Evolutionary conservation across 2,329 filamentous ascomycete species (phyloP), one percentile per base, ranked within the genome.

Genomic region (Pleurostoma richardsiae): DNA sequence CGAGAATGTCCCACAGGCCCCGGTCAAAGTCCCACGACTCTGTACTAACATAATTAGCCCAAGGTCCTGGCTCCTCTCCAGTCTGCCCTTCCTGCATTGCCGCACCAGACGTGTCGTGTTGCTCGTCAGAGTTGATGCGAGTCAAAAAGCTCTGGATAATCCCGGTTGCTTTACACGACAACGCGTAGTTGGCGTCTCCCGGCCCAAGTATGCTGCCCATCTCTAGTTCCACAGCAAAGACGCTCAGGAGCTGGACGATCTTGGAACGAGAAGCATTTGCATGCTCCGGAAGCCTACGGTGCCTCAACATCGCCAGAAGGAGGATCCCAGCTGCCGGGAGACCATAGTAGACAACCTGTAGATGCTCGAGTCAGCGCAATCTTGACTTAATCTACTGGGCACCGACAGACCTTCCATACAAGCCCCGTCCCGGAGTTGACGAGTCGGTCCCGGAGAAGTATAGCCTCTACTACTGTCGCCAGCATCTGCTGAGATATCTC

Each of bases 271-370:
- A 45, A 31, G 41, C 41, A 41, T 30, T 40, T 40, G 27, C 33
- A 40, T 31, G 40, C 41, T 33, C 29, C 33, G 28, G 39, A 28
- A 19, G 33, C 29, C 39, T 31, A 39, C 41, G 50, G 10, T 58
- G 58, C 6, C 38, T 31, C 4, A 65, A 48, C 4, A 63, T 43
- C 1, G 58, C 55, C 27, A 64, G 52, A 26, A 55, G 57, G 8
- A 64, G 54, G 19, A 64, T 59, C 0, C 64, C 64, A 6, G 62
- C 62, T 4, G 64, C 63, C n/a, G 64, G 55, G 1, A 66, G 50
- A 6, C 63, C 63, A 43, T 63, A 66, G 40, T 59, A 59, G 4
- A 53, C 56, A n/a, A 65, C 54, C 62, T 65, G n/a, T 8, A 8
- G 33, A 36, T 8, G 33, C n/a, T 19, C 19, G 19, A 19, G 33